These are phyloP conservation scores for Pseudogymnoascus sp. DNA, from an alignment of 2,329 filamentous ascomycete genomes.

Conservation along the genomic window DNA sequence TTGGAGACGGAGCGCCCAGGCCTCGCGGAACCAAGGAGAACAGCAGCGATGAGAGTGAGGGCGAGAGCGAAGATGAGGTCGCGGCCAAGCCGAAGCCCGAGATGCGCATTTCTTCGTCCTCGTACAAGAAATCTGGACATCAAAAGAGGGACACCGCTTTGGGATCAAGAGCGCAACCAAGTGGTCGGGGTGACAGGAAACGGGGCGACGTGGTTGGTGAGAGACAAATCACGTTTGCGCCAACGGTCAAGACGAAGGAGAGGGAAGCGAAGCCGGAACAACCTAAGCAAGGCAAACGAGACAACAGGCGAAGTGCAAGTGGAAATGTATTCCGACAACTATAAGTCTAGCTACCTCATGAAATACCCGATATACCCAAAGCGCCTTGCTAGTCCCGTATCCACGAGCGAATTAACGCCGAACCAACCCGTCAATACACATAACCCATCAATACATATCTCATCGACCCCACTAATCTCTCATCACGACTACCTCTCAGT, in stretches of 20 bases:
- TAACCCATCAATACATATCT: slow-evolving; percentile 9
- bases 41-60: slow-evolving; percentile 36
- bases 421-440: not conserved
- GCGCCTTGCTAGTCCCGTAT: slow-evolving; percentile 6
- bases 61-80: slow-evolving; percentile 39
- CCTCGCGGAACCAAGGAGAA: slow-evolving; percentile 38
- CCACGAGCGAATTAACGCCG: not conserved
- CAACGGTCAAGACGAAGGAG: slow-evolving; percentile 49
- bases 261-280: slow-evolving; percentile 29
- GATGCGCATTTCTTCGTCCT: slow-evolving; percentile 66
- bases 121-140: slow-evolving; percentile 54
- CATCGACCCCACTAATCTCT: not conserved
- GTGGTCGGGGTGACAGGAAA: slow-evolving; percentile 39
- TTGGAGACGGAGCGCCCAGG: slow-evolving; percentile 34
- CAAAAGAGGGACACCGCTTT: slow-evolving; percentile 48
- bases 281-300: slow-evolving; percentile 25
- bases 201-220: slow-evolving; percentile 52
- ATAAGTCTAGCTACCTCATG: slow-evolving; percentile 34
- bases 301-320: slow-evolving; percentile 63
- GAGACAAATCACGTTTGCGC: slow-evolving; percentile 67
- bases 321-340: slow-evolving; percentile 67
- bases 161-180: slow-evolving; percentile 49
- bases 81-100: slow-evolving; percentile 29
- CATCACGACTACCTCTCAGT: slow-evolving; percentile 21
- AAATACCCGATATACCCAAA: slow-evolving; percentile 20